These are phyloP conservation scores for Aspergillus sp. DNA, from an alignment of 2,329 filamentous ascomycete species.

Conservation along the genomic window DNA sequence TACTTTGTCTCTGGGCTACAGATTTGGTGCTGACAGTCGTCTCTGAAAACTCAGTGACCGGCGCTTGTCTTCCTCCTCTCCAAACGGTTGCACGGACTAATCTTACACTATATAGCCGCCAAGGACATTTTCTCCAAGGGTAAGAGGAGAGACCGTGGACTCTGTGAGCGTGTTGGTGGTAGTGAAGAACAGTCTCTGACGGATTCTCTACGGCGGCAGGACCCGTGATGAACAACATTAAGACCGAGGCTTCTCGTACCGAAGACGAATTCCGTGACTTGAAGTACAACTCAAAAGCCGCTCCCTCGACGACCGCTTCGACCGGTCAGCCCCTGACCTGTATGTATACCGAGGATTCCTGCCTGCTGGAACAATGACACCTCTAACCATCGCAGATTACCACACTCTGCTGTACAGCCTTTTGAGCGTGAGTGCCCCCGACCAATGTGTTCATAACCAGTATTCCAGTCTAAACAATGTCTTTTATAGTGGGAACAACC, in stretches of 20 bases:
- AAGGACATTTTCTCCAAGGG: slow-evolving; percentile 20
- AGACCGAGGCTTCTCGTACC: slow-evolving; percentile 49
- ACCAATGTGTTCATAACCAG: not conserved
- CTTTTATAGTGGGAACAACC: slow-evolving; percentile 53
- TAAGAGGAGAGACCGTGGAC: slow-evolving; percentile 4
- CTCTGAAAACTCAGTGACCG: too few species aligned
- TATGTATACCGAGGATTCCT: slow-evolving; percentile 27
- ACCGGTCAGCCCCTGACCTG: slow-evolving; percentile 56
- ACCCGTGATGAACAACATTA: slow-evolving; percentile 50
- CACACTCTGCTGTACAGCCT: slow-evolving; percentile 60
- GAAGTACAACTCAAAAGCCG: slow-evolving; percentile 43
- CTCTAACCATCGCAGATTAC: slow-evolving; percentile 42
- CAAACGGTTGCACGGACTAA: slow-evolving; percentile 1
- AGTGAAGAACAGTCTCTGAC: slow-evolving; percentile 11
- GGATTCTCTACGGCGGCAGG: slow-evolving; percentile 24
- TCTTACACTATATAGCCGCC: slow-evolving; percentile 11
- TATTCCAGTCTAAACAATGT: not conserved
- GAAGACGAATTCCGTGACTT: slow-evolving; percentile 51
- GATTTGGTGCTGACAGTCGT: too few species aligned
- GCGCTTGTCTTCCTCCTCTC: not conserved
- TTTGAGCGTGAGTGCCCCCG: slow-evolving; percentile 44
- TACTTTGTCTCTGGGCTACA: too few species aligned
- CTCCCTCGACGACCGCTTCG: slow-evolving; percentile 47
- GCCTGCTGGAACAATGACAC: not conserved
- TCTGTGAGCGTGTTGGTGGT: not conserved